Percentiles rank a stretch among this genome's conserved stretches.
Evolutionary conservation across 345 rosid species (phyloP).

Genomic region (Gossypium stocksii): DNA sequence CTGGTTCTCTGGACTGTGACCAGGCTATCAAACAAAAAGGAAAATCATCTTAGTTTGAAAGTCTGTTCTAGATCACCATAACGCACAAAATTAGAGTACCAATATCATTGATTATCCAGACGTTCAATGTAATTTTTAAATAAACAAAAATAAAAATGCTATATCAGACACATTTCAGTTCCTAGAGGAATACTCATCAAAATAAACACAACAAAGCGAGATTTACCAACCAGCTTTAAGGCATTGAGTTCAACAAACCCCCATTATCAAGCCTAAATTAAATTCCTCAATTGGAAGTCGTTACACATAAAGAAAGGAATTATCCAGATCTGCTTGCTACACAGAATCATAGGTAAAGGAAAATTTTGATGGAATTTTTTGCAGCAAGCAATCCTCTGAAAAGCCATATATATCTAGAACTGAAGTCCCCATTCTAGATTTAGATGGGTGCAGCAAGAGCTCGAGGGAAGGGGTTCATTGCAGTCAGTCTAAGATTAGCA

Average conservation of each 20-base stretch:
- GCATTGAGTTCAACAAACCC: neutral
- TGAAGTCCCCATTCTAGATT: neutral
- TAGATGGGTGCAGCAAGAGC: too few species aligned
- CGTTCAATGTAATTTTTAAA: neutral
- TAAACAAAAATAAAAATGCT: neutral
- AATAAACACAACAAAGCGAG: neutral
- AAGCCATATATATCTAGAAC: neutral
- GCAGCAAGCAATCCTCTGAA: neutral
- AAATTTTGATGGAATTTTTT: neutral
- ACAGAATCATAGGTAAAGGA: neutral
- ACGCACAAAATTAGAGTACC: neutral
- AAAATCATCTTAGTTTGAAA: neutral
- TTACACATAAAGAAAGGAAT: neutral
- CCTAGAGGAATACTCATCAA: neutral
- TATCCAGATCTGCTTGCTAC: neutral
- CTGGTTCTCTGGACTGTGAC: conserved; percentile 48
- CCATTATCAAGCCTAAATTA: neutral
- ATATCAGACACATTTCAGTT: neutral
- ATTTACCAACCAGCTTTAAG: neutral
- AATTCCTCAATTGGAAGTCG: neutral
- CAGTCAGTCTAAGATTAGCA: neutral
- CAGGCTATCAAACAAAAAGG: conserved; percentile 42
- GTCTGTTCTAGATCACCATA: neutral
- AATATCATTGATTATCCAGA: neutral
- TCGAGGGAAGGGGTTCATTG: too few species aligned